phyloP scores from a whole-genome alignment of 2,329 filamentous ascomycete species.

The Colletotrichum lentis region DNA sequence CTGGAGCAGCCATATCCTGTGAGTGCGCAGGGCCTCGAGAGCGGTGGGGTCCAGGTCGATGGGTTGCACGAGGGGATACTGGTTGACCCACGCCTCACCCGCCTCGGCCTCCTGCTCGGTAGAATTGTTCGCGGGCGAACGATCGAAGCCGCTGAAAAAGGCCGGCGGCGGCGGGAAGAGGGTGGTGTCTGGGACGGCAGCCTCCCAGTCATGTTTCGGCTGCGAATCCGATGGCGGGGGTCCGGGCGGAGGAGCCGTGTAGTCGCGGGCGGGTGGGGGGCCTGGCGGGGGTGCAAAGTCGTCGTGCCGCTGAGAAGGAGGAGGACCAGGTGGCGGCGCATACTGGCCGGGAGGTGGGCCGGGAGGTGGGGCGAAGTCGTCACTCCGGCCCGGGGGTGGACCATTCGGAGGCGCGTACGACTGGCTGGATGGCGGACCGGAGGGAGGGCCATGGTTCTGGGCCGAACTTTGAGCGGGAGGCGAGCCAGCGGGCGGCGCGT shows the following conservation, averaged over 20 bases:
- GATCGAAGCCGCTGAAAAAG: constrained; percentile 69
- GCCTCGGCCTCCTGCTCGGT: constrained; percentile 68
- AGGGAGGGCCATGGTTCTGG: constrained; percentile 41
- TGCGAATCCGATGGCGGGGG: constrained; percentile 42
- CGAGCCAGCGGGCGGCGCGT: constrained; percentile 42
- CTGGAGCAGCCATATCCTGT: constrained; percentile 63
- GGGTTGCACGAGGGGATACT: constrained; percentile 66
- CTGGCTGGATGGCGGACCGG: constrained; percentile 41
- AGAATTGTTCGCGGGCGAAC: constrained; percentile 75
- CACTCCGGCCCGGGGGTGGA: constrained; percentile 33
- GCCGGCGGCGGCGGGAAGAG: constrained; percentile 77
- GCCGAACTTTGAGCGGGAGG: constrained; percentile 20
- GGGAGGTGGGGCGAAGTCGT: constrained; percentile 45
- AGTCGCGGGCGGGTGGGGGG: constrained; percentile 43
- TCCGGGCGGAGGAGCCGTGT: constrained; percentile 50
- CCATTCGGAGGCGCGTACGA: constrained; percentile 39
- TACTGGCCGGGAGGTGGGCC: constrained; percentile 42
- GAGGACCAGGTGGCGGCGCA: constrained; percentile 45
- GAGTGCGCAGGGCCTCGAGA: constrained; percentile 56
- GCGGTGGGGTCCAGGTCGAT: constrained; percentile 58
- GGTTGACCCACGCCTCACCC: constrained; percentile 71
- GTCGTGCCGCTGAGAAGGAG: constrained; percentile 40
- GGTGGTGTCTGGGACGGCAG: constrained; percentile 75
- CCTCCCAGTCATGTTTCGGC: constrained; percentile 72
- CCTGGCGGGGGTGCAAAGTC: constrained; percentile 45